Evolutionary conservation across 2,329 filamentous ascomycete genomes (phyloP), one percentile per base, ranked within the genome.

Genomic region (Lasiodiplodia sp.): DNA sequence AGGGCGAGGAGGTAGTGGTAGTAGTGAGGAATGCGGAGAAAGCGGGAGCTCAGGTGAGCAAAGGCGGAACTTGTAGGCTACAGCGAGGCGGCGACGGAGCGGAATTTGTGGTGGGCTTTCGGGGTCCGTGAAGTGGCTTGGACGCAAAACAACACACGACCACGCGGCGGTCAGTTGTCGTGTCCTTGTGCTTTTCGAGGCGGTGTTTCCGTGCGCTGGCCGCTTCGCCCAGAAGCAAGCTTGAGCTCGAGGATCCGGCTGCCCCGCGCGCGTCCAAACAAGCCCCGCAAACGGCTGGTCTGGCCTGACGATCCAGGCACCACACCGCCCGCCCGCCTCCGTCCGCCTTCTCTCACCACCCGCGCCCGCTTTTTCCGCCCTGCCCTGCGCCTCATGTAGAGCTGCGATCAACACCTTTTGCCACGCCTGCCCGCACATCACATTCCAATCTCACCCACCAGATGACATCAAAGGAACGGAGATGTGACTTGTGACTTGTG

Each of bases 151-250:
- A 47, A 53, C 31, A 57, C 55, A 57, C 34, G 21, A 38, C 55
- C 25, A 38, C 31, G 31, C 37, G 60, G 44, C 47, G 60, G 60
- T 64, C 60, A 64, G 60, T 37, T 28, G 60, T 38, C 10, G 44
- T 12, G 60, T 64, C 47, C 47, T 52, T 63, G 58, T 47, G n/a
- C 44, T 44, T 62, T 21, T 47, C 57, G 57, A 47, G 57, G 57
- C 57, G 57, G 58, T 63, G 60, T 64, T 64, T 31, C 51, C 60
- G 58, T 64, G 60, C 60, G 60, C 60, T 52, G 60, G 60, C 60
- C 38, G 57, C 31, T 23, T 62, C 31, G 57, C 57, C 38, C 57
- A 21, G 55, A 34, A n/a, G 60, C 40, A 28, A 64, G 60, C 60
- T 64, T 38, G 44, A 64, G 60, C 60, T 64, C 31, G 21, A 52